Conservation (phyloP, 352 stramenopile species). For the Pythium grandisporangium region DNA sequence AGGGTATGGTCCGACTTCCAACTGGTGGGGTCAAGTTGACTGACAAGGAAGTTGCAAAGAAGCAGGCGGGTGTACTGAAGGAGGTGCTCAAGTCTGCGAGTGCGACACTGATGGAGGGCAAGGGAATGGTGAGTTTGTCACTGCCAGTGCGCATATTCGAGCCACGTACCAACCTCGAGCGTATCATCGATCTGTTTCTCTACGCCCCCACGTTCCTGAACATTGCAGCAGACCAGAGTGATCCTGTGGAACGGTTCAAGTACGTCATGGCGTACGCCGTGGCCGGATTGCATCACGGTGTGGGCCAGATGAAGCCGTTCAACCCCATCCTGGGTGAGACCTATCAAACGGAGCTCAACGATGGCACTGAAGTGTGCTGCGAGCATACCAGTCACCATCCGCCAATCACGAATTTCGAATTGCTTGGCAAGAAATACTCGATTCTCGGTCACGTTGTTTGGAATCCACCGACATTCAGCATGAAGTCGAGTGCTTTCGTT, state of each 20-base stretch:
- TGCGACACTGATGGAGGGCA: slow-evolving; percentile 24
- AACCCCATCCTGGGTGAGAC: slow-evolving; percentile 82
- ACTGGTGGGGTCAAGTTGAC: slow-evolving; percentile 72
- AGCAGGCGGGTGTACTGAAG: slow-evolving; percentile 77
- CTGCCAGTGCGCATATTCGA: slow-evolving; percentile 83
- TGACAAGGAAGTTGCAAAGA: slow-evolving; percentile 82
- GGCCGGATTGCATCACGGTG: slow-evolving; percentile 67
- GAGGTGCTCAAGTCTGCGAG: slow-evolving; percentile 68
- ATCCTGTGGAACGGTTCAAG: slow-evolving; percentile 73
- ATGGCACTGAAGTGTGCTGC: slow-evolving; percentile 71
- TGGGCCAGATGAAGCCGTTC: slow-evolving; percentile 82
- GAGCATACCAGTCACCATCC: slow-evolving; percentile 84
- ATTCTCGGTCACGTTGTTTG: slow-evolving; percentile 67
- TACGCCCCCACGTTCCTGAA: slow-evolving; percentile 75
- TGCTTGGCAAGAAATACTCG: slow-evolving; percentile 62
- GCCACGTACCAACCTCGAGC: slow-evolving; percentile 72
- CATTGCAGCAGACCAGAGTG: slow-evolving; percentile 37
- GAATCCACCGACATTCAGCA: slow-evolving; percentile 56
- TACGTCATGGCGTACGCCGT: slow-evolving; percentile 72
- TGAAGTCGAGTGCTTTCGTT: slow-evolving; percentile 78
- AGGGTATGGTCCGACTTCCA: slow-evolving; percentile 61
- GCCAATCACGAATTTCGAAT: slow-evolving; percentile 78
- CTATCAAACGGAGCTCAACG: slow-evolving; percentile 64
- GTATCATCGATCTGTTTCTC: slow-evolving; percentile 71
- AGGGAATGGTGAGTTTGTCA: slow-evolving; percentile 60